Evolutionary conservation across 2,329 filamentous ascomycete genomes (phyloP).

Genomic region (Nemania sp.): DNA sequence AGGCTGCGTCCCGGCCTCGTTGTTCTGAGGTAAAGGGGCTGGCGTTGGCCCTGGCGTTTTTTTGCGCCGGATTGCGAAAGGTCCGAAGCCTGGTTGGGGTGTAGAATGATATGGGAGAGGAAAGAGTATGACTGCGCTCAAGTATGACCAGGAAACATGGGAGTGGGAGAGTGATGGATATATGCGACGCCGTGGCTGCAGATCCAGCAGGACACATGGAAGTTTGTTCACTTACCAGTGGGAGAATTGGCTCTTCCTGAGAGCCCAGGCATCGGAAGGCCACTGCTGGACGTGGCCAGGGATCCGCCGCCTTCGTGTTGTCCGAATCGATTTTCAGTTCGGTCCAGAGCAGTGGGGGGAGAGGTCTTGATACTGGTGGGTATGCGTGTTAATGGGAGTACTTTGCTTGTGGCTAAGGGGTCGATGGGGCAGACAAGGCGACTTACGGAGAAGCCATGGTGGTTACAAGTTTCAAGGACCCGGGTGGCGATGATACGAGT

Average conservation of each 20-base stretch:
- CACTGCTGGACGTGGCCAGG: not conserved
- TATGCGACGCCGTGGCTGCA: no score
- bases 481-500: slow-evolving; percentile 16
- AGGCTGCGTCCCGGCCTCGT: slow-evolving; percentile 7
- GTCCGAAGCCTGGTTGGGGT: not conserved
- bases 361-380: slow-evolving; percentile 32
- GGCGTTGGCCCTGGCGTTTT: not conserved
- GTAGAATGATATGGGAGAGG: not conserved
- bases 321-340: slow-evolving; percentile 21
- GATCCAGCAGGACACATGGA: not conserved
- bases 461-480: not conserved
- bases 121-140: not conserved
- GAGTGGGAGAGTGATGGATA: not conserved
- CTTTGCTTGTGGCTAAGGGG: not conserved
- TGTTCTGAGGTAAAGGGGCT: not conserved
- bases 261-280: slow-evolving; percentile 38
- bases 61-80: not conserved
- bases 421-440: not conserved
- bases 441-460: slow-evolving; percentile 39
- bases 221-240: slow-evolving; percentile 30
- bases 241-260: slow-evolving; percentile 38
- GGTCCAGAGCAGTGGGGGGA: slow-evolving; percentile 27
- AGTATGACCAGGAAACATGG: not conserved
- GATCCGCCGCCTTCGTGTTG: slow-evolving; percentile 13
- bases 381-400: slow-evolving; percentile 11